A percentile compares a stretch with the other conserved stretches of the same genome.
phyloP scores from a whole-genome alignment of 139 green algal species.

The Prasinococcaceae sp. region DNA sequence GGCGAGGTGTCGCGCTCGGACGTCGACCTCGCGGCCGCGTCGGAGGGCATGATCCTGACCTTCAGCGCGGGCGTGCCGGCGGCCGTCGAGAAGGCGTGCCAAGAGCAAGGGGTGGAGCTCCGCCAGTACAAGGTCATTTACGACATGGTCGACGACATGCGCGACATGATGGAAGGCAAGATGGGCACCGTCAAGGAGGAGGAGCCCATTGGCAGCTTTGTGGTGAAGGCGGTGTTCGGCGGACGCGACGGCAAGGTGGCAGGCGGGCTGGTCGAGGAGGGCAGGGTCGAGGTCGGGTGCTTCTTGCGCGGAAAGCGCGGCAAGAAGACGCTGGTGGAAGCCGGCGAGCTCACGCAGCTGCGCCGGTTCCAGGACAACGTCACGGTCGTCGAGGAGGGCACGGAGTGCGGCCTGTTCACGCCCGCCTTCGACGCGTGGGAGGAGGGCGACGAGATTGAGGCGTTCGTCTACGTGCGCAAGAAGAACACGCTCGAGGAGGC shows the following conservation, averaged over 20 bases:
- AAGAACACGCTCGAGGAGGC: conserved; percentile 34
- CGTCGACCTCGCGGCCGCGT: conserved; percentile 76
- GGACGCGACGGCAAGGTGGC: conserved; percentile 55
- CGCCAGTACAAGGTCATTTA: conserved; percentile 85
- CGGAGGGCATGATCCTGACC: conserved; percentile 40
- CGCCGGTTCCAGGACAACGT: conserved; percentile 84
- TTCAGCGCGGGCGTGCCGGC: conserved; percentile 20
- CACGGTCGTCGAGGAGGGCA: conserved; percentile 51
- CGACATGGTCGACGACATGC: conserved; percentile 86
- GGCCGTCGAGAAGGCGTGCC: conserved; percentile 5
- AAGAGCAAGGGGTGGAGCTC: conserved; percentile 36
- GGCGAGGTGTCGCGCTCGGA: conserved; percentile 73
- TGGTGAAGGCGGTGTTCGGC: conserved; percentile 76
- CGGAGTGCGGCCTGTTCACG: conserved; percentile 25
- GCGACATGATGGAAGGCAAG: conserved; percentile 86
- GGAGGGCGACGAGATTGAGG: conserved; percentile 32
- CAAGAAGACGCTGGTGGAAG: conserved; percentile 38
- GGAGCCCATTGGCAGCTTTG: conserved; percentile 45
- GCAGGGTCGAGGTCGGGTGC: conserved; percentile 37
- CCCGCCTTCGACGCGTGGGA: conserved; percentile 26
- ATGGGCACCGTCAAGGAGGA: conserved; percentile 63
- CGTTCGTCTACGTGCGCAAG: conserved; percentile 28
- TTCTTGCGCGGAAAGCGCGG: conserved; percentile 25
- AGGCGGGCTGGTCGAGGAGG: conserved; percentile 60
- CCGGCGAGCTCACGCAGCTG: conserved; percentile 61